Percentiles rank a stretch among this genome's conserved stretches.
phyloP scores from a whole-genome alignment of 1,284 basidiomycete species.

The Ceratobasidium sp. region DNA sequence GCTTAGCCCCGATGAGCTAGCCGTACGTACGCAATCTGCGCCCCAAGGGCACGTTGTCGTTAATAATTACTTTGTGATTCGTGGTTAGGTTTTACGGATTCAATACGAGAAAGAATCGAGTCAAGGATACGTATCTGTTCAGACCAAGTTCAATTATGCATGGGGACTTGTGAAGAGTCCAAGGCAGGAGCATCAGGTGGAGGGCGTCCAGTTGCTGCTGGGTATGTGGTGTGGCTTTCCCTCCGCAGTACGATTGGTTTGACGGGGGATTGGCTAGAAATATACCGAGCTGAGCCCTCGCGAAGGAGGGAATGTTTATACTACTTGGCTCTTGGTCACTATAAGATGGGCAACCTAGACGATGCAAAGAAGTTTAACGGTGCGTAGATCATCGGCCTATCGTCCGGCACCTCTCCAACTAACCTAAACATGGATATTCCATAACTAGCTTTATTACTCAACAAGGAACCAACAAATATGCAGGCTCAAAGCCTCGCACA shows the following conservation, averaged over 20 bases:
- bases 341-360: conserved; percentile 96
- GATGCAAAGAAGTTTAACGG: conserved; percentile 95
- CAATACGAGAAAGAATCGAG: conserved; percentile 92
- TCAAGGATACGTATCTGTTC: conserved; percentile 89
- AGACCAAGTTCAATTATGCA: conserved; percentile 99
- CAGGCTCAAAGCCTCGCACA: conserved; percentile 89
- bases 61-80: background rate
- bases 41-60: background rate
- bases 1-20: conserved; percentile 89
- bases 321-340: conserved; percentile 96
- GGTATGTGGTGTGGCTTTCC: conserved; percentile 71
- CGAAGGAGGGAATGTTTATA: conserved; percentile 96
- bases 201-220: conserved; percentile 89
- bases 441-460: conserved; percentile 81
- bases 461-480: conserved; percentile 94
- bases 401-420: background rate
- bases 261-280: conserved; percentile 68
- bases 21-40: conserved; percentile 12
- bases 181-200: conserved; percentile 83
- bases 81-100: conserved; percentile 80
- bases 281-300: conserved; percentile 90
- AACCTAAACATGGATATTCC: conserved; percentile 5
- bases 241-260: conserved; percentile 1
- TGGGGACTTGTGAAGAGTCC: conserved; percentile 96
- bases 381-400: conserved; percentile 60